These are phyloP conservation scores for Paramecium tetraurelia DNA, from an alignment of 73 alveolate species.

Conservation along the genomic window DNA sequence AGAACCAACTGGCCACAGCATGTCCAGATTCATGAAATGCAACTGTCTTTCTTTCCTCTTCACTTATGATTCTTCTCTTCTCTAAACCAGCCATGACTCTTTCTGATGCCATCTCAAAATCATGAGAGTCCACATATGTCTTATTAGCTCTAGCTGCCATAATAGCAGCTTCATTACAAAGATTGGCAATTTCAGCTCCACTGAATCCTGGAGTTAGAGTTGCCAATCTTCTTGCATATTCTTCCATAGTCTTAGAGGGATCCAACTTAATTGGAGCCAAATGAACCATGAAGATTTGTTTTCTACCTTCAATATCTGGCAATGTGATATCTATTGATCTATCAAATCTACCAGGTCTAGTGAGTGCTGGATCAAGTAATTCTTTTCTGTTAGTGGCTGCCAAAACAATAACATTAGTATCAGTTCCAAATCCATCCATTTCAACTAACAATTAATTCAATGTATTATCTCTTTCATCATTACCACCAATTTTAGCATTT, in stretches of 20 bases:
- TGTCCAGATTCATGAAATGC: conserved; percentile 84
- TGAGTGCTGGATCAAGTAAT: conserved; percentile 75
- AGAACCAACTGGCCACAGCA: conserved; percentile 82
- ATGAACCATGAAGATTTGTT: conserved; percentile 67
- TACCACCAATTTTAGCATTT: conserved; percentile 72
- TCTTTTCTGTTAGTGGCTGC: conserved; percentile 93
- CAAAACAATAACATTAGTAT: conserved; percentile 79
- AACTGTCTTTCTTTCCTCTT: conserved; percentile 67
- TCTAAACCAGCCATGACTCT: conserved; percentile 78
- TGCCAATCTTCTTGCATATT: conserved; percentile 82
- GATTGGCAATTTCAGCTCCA: conserved; percentile 99
- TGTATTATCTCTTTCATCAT: conserved; percentile 94
- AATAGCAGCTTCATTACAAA: conserved; percentile 99
- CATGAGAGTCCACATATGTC: conserved; percentile 59
- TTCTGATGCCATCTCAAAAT: conserved; percentile 73
- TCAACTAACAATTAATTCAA: conserved; percentile 90
- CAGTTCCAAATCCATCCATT: conserved; percentile 93
- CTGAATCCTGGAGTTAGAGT: conserved; percentile 94
- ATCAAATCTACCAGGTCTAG: conserved; percentile 84
- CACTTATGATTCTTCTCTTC: conserved; percentile 50
- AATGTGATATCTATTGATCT: conserved; percentile 71
- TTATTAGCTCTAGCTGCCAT: conserved; percentile 91
- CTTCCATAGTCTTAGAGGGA: conserved; percentile 71
- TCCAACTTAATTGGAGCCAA: conserved; percentile 81
- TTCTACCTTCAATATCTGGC: conserved; percentile 79